These are phyloP conservation scores for Clavaria fumosa DNA, from an alignment of 768 basidiomycete species.

Conservation along the genomic window DNA sequence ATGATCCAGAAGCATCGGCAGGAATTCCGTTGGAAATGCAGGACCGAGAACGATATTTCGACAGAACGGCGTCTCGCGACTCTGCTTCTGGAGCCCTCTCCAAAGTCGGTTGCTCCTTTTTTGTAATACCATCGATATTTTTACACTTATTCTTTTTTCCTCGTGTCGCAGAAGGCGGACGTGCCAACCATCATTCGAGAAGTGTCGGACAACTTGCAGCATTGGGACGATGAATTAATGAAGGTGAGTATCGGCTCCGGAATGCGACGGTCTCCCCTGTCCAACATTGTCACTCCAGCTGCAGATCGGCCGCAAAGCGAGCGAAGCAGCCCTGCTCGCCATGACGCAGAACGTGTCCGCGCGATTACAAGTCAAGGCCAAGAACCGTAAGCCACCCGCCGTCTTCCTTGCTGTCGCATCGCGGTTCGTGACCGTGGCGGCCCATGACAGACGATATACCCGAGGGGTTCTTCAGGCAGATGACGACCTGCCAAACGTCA, in stretches of 20 bases:
- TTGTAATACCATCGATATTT: background rate
- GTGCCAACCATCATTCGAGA: slow-evolving; percentile 32
- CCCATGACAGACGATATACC: slow-evolving; percentile 55
- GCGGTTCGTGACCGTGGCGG: background rate
- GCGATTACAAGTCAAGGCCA: slow-evolving; percentile 48
- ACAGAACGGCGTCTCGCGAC: slow-evolving; percentile 33
- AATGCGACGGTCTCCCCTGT: background rate
- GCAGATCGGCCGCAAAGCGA: slow-evolving; percentile 50
- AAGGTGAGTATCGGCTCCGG: slow-evolving; percentile 26
- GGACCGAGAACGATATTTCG: slow-evolving; percentile 71
- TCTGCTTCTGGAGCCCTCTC: slow-evolving; percentile 16
- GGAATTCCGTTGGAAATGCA: slow-evolving; percentile 81
- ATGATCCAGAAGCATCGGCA: slow-evolving; percentile 42
- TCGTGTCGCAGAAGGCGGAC: slow-evolving; percentile 29
- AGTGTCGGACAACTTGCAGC: slow-evolving; percentile 29
- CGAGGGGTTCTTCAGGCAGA: slow-evolving; percentile 59
- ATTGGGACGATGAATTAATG: slow-evolving; percentile 45
- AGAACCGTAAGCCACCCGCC: slow-evolving; percentile 35
- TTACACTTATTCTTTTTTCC: slow-evolving; percentile 2
- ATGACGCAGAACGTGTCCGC: slow-evolving; percentile 76
- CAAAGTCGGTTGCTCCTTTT: slow-evolving; percentile 15
- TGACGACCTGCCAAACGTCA: slow-evolving; percentile 82
- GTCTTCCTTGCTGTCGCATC: background rate
- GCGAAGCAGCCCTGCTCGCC: slow-evolving; percentile 47
- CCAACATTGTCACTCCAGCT: slow-evolving; percentile 25